Evolutionary conservation across 2,329 filamentous ascomycete species (phyloP), one percentile per base, ranked within the genome.

Genomic region (Talaromyces sp.): DNA sequence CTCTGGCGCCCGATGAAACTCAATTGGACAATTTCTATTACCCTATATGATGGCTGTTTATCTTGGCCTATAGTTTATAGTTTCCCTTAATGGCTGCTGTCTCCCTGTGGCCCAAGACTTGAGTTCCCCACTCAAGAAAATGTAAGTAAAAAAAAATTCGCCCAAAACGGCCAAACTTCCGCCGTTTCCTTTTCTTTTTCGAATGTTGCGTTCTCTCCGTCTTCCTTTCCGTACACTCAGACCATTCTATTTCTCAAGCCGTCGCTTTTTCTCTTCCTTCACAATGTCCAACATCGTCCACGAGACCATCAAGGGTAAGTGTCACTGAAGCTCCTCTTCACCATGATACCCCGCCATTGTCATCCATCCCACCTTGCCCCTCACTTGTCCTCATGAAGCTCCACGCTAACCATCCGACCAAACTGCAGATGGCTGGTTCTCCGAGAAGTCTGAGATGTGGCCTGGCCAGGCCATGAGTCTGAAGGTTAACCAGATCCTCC

Each of bases 361-460:
- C 20, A 42, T 50, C 47, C 52, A 53, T 57, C 47, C 49, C 52
- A 52, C 52, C 17, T 56, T 56, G 20, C 36, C 19, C 48, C 41
- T 48, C 39, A 22, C 45, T 44, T 44, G 42, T 49, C 42, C 33
- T 36, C 20, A 24, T 33, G 20, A 16, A 27, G 19, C 14, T n/a
- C 19, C 36, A 39, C 17, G 35, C 55, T 48, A 55, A 63, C 52
- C 17, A 27, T 9, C 41, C 44, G n/a, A n/a, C 43, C 39, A 8
- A 44, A 19, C 57, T 51, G 43, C 51, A 96, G 94, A 97, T 96
- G 94, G 93, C 81, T 99, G 94, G 94, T 99, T 99, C 88, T 90
- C 91, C 77, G 94, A 99, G 82, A 92, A 96, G 80, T 96, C 90
- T 67, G 82, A 94, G 73, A 97, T 99, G 93, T 99, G 94, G 94